Conservation (phyloP, 257 asterid genomes). For the Scutellaria minor region DNA sequence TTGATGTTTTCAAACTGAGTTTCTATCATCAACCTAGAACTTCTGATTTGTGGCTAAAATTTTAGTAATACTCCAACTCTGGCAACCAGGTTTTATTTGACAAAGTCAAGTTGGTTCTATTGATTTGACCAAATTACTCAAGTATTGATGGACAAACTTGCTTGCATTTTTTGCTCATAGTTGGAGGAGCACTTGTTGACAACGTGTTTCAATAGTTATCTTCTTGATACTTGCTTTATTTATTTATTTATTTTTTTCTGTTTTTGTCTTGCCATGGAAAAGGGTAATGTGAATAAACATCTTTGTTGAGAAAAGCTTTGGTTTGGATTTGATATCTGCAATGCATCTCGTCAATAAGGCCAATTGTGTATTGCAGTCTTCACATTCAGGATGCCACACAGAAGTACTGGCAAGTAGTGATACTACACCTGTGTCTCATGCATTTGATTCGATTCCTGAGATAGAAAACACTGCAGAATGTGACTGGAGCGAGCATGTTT, state of each 20-base stretch:
- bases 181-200: background rate
- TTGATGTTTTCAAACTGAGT: constrained; percentile 12
- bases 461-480: constrained; percentile 56
- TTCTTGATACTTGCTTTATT: background rate
- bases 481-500: constrained; percentile 94
- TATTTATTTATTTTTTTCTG: background rate
- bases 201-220: background rate
- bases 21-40: background rate
- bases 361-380: constrained; percentile 48
- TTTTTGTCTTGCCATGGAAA: constrained; percentile 11
- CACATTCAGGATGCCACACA: constrained; percentile 51
- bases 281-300: background rate
- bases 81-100: background rate
- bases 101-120: constrained; percentile 23
- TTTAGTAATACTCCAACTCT: constrained; percentile 1
- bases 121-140: background rate
- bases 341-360: constrained; percentile 25
- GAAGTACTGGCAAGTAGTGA: constrained; percentile 35
- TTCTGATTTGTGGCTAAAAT: constrained; percentile 1
- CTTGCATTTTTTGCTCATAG: background rate
- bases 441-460: constrained; percentile 44
- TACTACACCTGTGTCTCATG: constrained; percentile 40
- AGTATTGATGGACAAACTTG: background rate
- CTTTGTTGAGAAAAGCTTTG: background rate
- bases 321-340: constrained; percentile 12